These are phyloP conservation scores for Saraca asoca DNA, from an alignment of 331 rosid species.

Conservation along the genomic window DNA sequence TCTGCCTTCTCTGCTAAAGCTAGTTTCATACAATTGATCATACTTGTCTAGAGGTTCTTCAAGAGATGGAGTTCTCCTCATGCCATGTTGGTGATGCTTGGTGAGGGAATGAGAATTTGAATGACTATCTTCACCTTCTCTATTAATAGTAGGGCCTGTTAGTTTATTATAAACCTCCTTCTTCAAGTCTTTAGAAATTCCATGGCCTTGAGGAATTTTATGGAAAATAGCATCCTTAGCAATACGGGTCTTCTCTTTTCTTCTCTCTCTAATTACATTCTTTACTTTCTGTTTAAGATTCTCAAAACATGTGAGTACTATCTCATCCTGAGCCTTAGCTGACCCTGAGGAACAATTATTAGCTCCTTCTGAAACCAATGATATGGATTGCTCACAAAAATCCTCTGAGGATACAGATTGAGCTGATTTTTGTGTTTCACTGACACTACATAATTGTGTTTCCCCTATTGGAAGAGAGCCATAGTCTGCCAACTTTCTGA, in stretches of 20 bases:
- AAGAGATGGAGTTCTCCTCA: constrained; percentile 49
- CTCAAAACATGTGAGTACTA: constrained; percentile 37
- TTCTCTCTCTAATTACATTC: constrained; percentile 43
- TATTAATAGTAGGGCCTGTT: constrained; percentile 24
- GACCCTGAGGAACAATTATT: constrained; percentile 9
- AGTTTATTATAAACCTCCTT: constrained; percentile 29
- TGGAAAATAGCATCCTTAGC: constrained; percentile 52
- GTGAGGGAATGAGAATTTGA: constrained; percentile 25
- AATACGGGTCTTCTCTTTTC: constrained; percentile 42
- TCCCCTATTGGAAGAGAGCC: neutral
- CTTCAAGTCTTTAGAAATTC: constrained; percentile 29
- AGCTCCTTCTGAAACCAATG: constrained; percentile 7
- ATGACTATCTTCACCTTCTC: constrained; percentile 30
- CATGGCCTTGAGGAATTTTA: constrained; percentile 48
- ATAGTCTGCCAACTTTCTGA: constrained; percentile 4
- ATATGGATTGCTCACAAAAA: neutral
- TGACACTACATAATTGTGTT: constrained; percentile 5
- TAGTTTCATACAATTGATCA: constrained; percentile 44
- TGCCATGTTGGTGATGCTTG: constrained; percentile 18
- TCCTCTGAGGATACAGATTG: no score
- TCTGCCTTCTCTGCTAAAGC: constrained; percentile 35
- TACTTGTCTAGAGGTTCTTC: constrained; percentile 42
- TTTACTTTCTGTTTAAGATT: constrained; percentile 47
- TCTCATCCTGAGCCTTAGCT: constrained; percentile 27
- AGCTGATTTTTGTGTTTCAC: no score